Evolutionary conservation across 345 rosid genomes (phyloP).

Genomic region (Capsella bursapastoris): DNA sequence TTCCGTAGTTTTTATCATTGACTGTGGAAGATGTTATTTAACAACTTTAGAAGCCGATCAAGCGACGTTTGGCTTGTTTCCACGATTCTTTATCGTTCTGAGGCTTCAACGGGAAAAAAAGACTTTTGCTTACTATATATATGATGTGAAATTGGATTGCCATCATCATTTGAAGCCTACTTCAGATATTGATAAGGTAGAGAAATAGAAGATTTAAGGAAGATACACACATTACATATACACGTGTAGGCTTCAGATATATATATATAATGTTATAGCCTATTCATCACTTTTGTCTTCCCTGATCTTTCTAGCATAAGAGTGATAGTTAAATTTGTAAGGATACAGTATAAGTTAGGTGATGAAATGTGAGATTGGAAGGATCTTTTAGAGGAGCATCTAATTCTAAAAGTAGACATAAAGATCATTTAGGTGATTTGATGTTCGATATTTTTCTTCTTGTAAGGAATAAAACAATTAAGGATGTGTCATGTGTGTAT

Average conservation of each 20-base stretch:
- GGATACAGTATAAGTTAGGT: not conserved
- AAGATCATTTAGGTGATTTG: slow-evolving; percentile 30
- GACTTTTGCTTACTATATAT: no score
- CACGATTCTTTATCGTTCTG: no score
- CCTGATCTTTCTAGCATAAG: not conserved
- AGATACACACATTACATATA: no score
- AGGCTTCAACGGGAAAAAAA: no score
- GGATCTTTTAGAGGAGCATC: not conserved
- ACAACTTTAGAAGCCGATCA: slow-evolving; percentile 52
- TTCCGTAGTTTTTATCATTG: slow-evolving; percentile 54
- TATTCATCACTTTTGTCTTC: not conserved
- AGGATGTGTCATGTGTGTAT: slow-evolving; percentile 21
- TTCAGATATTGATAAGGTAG: no score
- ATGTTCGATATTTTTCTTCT: slow-evolving; percentile 9
- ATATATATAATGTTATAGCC: no score
- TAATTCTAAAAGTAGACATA: slow-evolving; percentile 8
- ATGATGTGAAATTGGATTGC: no score
- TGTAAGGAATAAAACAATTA: not conserved
- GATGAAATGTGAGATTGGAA: slow-evolving; percentile 5
- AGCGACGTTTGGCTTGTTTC: slow-evolving; percentile 40
- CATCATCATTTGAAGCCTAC: no score
- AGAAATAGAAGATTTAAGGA: no score
- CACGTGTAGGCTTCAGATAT: no score
- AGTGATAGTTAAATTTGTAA: not conserved
- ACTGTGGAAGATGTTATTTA: slow-evolving; percentile 78